Conservation (phyloP, 169 alveolate species). For the Cryptosporidium baileyi region DNA sequence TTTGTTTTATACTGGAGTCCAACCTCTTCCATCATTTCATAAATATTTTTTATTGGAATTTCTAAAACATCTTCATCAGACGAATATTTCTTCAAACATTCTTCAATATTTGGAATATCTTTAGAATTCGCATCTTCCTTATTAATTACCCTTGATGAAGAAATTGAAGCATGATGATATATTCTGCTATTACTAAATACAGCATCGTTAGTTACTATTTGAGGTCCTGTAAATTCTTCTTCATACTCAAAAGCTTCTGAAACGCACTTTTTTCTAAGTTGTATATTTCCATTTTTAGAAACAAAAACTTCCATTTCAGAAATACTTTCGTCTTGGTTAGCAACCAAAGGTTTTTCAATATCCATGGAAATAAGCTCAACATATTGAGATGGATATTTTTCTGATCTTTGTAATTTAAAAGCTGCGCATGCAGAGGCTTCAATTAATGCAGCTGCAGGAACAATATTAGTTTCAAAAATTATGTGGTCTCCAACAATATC, state of each 20-base stretch:
- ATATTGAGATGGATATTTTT: neutral
- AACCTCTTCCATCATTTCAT: neutral
- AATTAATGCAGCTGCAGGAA: conserved; percentile 79
- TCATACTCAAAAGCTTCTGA: neutral
- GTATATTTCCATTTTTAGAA: neutral
- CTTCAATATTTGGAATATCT: neutral
- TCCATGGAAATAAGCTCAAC: neutral
- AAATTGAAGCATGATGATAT: neutral
- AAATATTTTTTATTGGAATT: neutral
- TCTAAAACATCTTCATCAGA: neutral
- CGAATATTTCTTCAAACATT: neutral
- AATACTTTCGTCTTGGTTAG: neutral
- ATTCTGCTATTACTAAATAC: too few relatives aligned
- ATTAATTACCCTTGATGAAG: neutral
- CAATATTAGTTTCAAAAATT: conserved; percentile 73
- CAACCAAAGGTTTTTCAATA: neutral
- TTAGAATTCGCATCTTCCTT: neutral
- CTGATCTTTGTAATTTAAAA: neutral
- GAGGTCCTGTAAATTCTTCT: neutral
- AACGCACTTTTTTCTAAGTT: neutral
- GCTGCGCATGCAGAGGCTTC: conserved; percentile 77
- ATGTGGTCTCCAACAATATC: conserved; percentile 75
- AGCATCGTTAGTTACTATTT: too few relatives aligned
- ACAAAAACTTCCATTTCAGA: neutral
- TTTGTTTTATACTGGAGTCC: neutral